Conservation (phyloP, 148 eudicot species). For the Polygonum maritimum region DNA sequence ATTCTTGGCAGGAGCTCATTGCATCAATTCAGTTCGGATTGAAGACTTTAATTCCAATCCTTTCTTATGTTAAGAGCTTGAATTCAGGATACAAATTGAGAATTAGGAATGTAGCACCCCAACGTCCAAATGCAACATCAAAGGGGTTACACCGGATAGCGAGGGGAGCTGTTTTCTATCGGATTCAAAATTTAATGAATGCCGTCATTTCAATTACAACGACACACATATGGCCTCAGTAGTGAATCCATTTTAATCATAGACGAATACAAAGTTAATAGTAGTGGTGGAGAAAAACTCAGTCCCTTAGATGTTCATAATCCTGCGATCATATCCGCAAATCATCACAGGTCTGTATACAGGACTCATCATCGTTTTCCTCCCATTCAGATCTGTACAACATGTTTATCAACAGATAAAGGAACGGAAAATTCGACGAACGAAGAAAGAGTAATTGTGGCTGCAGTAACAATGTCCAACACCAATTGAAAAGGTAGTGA, state of each 20-base stretch:
- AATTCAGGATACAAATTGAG: no score
- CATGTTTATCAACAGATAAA: no score
- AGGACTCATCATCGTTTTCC: slow-evolving; percentile 39
- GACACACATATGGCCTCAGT: neutral
- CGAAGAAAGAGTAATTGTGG: slow-evolving; percentile 18
- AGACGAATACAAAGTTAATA: neutral
- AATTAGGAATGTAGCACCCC: slow-evolving; percentile 31
- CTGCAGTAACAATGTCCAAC: slow-evolving; percentile 24
- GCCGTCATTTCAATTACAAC: neutral
- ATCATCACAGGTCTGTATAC: slow-evolving; percentile 78
- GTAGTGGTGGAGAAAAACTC: slow-evolving; percentile 16
- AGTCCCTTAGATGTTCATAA: slow-evolving; percentile 76
- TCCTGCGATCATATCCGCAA: slow-evolving; percentile 74
- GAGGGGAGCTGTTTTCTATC: slow-evolving; percentile 35
- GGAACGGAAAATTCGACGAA: neutral
- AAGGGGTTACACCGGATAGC: slow-evolving; percentile 40
- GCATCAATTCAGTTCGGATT: no score
- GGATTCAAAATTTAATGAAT: slow-evolving; percentile 19
- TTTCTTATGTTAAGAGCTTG: no score
- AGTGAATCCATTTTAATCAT: neutral
- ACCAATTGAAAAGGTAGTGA: slow-evolving; percentile 1
- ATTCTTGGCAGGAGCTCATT: no score
- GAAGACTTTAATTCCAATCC: no score
- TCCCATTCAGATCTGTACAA: no score
- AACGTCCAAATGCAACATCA: slow-evolving; percentile 47